Conservation (phyloP, 2,329 filamentous ascomycete genomes). For the Fusarium praegraminearum region DNA sequence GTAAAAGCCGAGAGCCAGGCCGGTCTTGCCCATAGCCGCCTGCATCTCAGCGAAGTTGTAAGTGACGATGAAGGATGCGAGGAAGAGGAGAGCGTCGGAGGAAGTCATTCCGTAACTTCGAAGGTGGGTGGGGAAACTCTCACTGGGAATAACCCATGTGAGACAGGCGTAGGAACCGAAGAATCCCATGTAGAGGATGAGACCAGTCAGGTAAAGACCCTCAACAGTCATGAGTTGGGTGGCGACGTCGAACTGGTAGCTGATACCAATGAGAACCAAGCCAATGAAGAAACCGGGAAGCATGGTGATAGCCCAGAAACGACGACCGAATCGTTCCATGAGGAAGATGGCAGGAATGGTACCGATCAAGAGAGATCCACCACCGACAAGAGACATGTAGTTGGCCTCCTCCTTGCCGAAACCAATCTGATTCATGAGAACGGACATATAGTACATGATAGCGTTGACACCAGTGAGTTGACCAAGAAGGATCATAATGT, state of each 20-base stretch:
- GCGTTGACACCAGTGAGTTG: slow-evolving; percentile 79
- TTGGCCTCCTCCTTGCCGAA: slow-evolving; percentile 72
- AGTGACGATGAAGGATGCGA: slow-evolving; percentile 78
- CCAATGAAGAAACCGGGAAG: slow-evolving; percentile 79
- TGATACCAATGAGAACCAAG: slow-evolving; percentile 73
- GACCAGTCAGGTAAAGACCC: slow-evolving; percentile 74
- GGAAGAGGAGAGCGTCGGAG: slow-evolving; percentile 75
- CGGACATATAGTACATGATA: slow-evolving; percentile 78
- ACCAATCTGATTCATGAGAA: slow-evolving; percentile 75
- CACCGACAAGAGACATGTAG: slow-evolving; percentile 81
- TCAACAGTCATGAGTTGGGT: slow-evolving; percentile 62
- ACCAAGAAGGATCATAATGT: slow-evolving; percentile 76
- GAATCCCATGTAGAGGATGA: slow-evolving; percentile 76
- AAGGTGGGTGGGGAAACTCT: slow-evolving; percentile 79
- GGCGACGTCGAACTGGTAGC: slow-evolving; percentile 66
- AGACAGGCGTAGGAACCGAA: slow-evolving; percentile 74
- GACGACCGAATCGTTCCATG: slow-evolving; percentile 79
- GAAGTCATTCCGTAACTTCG: slow-evolving; percentile 80
- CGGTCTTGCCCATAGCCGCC: slow-evolving; percentile 73
- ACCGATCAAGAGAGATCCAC: slow-evolving; percentile 73
- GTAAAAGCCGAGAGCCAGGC: slow-evolving; percentile 77
- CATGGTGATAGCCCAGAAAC: slow-evolving; percentile 81
- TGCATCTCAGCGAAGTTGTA: slow-evolving; percentile 82
- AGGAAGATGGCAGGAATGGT: slow-evolving; percentile 76
- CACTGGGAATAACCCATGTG: slow-evolving; percentile 75